These are phyloP conservation scores for Chaetomium cochliodes DNA, from an alignment of 495 filamentous ascomycete species.

Conservation along the genomic window DNA sequence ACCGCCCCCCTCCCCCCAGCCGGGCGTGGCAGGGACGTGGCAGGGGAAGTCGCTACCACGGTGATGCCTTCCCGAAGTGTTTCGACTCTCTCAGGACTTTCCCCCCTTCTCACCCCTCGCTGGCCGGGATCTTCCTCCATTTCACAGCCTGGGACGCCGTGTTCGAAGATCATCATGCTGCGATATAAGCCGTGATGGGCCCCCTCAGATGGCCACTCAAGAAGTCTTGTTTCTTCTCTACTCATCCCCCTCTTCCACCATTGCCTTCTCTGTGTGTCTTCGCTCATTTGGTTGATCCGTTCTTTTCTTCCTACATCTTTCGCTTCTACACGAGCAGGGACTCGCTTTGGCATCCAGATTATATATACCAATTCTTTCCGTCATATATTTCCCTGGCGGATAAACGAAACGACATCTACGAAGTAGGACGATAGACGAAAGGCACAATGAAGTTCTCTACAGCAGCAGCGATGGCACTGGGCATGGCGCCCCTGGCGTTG, in stretches of 20 bases:
- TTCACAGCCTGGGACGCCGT: constrained; percentile 17
- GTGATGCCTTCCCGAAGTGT: constrained; percentile 38
- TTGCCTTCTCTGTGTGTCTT: constrained; percentile 30
- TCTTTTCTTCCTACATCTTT: constrained; percentile 41
- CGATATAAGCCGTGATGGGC: constrained; percentile 47
- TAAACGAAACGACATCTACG: constrained; percentile 4
- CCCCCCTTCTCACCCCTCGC: constrained; percentile 17
- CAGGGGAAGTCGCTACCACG: constrained; percentile 23
- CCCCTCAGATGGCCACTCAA: constrained; percentile 27
- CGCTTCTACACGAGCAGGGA: constrained; percentile 56
- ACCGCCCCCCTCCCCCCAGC: constrained; percentile 11
- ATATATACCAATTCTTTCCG: constrained; percentile 18
- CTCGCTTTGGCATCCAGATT: constrained; percentile 43
- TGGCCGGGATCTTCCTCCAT: constrained; percentile 18
- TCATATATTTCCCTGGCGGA: constrained; percentile 23
- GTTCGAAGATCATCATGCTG: constrained; percentile 47
- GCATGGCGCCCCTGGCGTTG: constrained; percentile 52
- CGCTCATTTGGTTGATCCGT: constrained; percentile 41
- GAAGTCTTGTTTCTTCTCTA: constrained; percentile 34
- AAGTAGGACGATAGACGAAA: constrained; percentile 21
- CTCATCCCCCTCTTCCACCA: constrained; percentile 25
- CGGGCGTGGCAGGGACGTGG: constrained; percentile 1
- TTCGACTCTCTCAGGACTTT: constrained; percentile 40
- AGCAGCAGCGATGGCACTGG: constrained; percentile 42
- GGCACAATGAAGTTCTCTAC: constrained; percentile 54